phyloP scores from a whole-genome alignment of 768 basidiomycete species.

The Pseudohyphozyma bogoriensis region DNA sequence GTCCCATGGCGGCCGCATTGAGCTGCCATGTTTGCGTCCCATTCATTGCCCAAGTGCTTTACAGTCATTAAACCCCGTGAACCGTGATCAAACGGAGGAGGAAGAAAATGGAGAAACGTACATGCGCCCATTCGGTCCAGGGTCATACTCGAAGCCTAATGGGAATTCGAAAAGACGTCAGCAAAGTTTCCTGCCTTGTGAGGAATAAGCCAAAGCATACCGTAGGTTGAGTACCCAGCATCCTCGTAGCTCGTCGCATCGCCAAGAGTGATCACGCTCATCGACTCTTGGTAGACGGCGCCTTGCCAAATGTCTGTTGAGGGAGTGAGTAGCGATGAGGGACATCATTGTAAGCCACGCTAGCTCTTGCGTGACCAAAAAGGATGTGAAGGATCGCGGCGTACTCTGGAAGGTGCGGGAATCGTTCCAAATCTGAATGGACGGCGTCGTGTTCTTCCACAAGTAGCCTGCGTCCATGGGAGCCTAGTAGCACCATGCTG shows the following conservation, averaged over 20 bases:
- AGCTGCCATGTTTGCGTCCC: slow-evolving; percentile 62
- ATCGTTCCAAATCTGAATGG: slow-evolving; percentile 49
- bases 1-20: slow-evolving; percentile 53
- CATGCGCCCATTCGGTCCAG: slow-evolving; percentile 43
- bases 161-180: background rate
- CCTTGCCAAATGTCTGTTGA: slow-evolving; percentile 18
- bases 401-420: slow-evolving; percentile 9
- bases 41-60: slow-evolving; percentile 72
- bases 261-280: slow-evolving; percentile 22
- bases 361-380: no score
- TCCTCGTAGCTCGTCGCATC: slow-evolving; percentile 20
- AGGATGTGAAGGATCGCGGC: background rate
- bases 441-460: slow-evolving; percentile 49
- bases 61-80: slow-evolving; percentile 32
- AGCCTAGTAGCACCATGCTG: no score
- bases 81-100: background rate
- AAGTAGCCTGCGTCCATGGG: slow-evolving; percentile 51
- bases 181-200: no score
- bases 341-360: background rate
- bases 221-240: slow-evolving; percentile 5
- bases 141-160: slow-evolving; percentile 31
- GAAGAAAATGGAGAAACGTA: no score
- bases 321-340: background rate
- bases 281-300: slow-evolving; percentile 22
- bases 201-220: background rate